Percentiles rank a stretch among this genome's conserved stretches.
phyloP scores from a whole-genome alignment of 2,329 filamentous ascomycete genomes.

The Monosporascus sp. region DNA sequence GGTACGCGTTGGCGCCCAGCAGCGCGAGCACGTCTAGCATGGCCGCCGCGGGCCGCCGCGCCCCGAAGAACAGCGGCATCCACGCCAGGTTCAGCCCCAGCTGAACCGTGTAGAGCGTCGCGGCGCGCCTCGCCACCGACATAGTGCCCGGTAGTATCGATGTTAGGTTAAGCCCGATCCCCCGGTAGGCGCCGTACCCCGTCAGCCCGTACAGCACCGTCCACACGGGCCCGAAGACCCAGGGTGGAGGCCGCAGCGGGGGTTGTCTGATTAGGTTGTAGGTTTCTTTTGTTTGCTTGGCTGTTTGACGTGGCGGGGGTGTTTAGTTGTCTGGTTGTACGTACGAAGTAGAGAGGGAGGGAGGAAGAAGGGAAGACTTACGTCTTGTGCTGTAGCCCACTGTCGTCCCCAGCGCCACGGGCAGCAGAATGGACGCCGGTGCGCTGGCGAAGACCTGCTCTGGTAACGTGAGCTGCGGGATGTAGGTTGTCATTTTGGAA shows the following conservation, averaged over 20 bases:
- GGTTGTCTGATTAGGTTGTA: constrained; percentile 66
- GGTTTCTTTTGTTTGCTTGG: constrained; percentile 51
- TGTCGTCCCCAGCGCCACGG: constrained; percentile 66
- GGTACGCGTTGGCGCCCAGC: constrained; percentile 64
- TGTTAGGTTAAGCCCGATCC: constrained; percentile 36
- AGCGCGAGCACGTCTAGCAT: constrained; percentile 70
- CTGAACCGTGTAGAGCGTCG: constrained; percentile 80
- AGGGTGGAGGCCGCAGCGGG: constrained; percentile 53
- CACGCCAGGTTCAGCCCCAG: constrained; percentile 79
- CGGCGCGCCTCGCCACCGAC: constrained; percentile 47
- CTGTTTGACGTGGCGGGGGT: constrained; percentile 27
- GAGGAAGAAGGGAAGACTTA: constrained; percentile 32
- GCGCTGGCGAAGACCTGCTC: constrained; percentile 64
- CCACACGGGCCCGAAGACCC: constrained; percentile 61
- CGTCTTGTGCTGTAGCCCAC: constrained; percentile 64
- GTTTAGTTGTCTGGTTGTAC: neutral
- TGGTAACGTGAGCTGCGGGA: constrained; percentile 70
- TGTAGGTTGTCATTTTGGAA: constrained; percentile 66
- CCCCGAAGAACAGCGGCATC: constrained; percentile 90
- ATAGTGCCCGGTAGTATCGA: too few relatives aligned
- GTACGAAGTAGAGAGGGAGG: constrained; percentile 1
- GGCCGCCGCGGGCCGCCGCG: constrained; percentile 67
- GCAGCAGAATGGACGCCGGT: constrained; percentile 68
- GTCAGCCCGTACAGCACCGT: constrained; percentile 67
- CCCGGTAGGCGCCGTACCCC: constrained; percentile 84